These are phyloP conservation scores for Erysiphe pulchra DNA, from an alignment of 2,329 filamentous ascomycete species.

Conservation along the genomic window DNA sequence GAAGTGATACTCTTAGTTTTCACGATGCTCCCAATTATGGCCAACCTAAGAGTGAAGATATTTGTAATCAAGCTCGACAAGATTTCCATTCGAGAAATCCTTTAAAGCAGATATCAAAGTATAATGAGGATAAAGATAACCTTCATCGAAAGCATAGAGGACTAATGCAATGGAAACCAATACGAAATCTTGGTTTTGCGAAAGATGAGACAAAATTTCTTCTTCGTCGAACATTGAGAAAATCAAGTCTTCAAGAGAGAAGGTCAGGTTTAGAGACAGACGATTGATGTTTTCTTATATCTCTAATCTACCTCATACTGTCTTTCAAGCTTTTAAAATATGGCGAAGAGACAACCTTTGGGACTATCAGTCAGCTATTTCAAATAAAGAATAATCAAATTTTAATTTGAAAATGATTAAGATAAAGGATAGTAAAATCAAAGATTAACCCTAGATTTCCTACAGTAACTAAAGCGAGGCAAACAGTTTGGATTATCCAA, in stretches of 20 bases:
- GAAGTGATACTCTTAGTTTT: conserved; percentile 26
- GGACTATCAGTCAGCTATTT: no score
- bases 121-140: conserved; percentile 41
- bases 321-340: not conserved
- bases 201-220: conserved; percentile 71
- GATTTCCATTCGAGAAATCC: conserved; percentile 20
- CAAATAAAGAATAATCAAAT: no score
- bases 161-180: conserved; percentile 85
- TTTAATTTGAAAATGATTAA: no score
- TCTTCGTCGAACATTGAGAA: conserved; percentile 46
- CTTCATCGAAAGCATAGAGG: conserved; percentile 71
- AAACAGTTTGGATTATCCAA: no score
- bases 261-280: conserved; percentile 31
- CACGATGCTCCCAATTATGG: conserved; percentile 21
- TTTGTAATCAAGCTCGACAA: not conserved
- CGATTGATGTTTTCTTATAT: conserved; percentile 4
- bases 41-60: not conserved
- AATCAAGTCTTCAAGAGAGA: conserved; percentile 52
- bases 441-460: no score
- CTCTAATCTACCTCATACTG: not conserved
- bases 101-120: conserved; percentile 31
- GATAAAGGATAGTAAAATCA: no score
- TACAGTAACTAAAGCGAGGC: no score
- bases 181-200: conserved; percentile 62
- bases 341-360: no score